Conservation (phyloP, 768 basidiomycete genomes). For the Mycena maculata region DNA sequence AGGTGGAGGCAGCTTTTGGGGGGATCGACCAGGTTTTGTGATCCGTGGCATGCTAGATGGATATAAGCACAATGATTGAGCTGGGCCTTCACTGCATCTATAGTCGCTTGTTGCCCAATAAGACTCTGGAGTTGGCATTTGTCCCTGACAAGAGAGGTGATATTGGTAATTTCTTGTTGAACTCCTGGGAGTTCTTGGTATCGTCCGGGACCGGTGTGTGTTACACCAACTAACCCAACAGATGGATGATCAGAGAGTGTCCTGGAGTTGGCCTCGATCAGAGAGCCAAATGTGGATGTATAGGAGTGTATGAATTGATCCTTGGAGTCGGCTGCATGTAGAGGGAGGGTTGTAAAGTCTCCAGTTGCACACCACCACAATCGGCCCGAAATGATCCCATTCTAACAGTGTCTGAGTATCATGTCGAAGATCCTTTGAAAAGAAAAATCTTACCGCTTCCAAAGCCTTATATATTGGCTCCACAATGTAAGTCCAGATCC, state of each 20-base stretch:
- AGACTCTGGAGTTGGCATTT: too few species aligned
- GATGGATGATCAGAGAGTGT: neutral
- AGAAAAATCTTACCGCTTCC: neutral
- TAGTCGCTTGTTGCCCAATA: neutral
- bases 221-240: neutral
- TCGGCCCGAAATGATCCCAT: too few species aligned
- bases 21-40: conserved; percentile 43
- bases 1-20: conserved; percentile 39
- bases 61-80: conserved; percentile 34
- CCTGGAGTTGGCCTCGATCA: neutral
- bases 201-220: neutral
- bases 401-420: too few species aligned
- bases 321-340: conserved; percentile 25
- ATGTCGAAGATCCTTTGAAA: too few species aligned
- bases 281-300: conserved; percentile 27
- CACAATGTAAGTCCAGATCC: neutral
- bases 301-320: conserved; percentile 30
- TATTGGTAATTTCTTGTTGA: neutral
- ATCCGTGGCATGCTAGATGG: conserved; percentile 54
- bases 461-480: neutral
- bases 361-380: too few species aligned
- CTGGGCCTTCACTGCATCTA: neutral
- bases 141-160: neutral
- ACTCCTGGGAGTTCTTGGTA: neutral
- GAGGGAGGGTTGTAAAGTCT: conserved; percentile 29